Conservation (phyloP, 495 filamentous ascomycete genomes). For the Podospora australis region DNA sequence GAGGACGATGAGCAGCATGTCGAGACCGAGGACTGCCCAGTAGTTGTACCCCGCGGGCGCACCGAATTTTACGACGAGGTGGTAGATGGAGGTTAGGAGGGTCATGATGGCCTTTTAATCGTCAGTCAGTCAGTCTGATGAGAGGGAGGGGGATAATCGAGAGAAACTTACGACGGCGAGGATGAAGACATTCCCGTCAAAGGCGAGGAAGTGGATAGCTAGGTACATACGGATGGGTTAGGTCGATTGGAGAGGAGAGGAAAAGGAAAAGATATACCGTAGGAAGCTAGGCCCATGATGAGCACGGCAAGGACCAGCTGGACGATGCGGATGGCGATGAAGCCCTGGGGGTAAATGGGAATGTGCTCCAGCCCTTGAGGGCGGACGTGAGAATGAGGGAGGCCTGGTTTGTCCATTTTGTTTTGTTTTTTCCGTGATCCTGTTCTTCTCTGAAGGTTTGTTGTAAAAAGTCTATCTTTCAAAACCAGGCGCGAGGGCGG, state of each 20-base stretch:
- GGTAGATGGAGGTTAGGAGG: constrained; percentile 35
- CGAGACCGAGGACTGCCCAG: constrained; percentile 41
- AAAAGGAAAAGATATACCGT: constrained; percentile 47
- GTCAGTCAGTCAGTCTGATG: background rate
- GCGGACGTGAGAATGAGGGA: no score
- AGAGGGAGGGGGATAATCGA: background rate
- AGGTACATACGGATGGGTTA: background rate
- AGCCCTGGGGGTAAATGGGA: constrained; percentile 37
- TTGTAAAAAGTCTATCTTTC: no score
- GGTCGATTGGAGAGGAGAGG: no score
- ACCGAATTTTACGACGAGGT: constrained; percentile 28
- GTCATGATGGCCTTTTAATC: constrained; percentile 32
- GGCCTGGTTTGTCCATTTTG: no score
- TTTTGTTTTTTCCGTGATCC: no score
- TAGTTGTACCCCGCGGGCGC: constrained; percentile 38
- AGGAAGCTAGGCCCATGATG: constrained; percentile 60
- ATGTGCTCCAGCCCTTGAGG: no score
- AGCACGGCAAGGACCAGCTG: constrained; percentile 61
- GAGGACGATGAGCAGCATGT: constrained; percentile 39
- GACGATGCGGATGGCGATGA: constrained; percentile 52
- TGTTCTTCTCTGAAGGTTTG: no score
- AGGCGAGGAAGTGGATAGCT: constrained; percentile 25
- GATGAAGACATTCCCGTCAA: constrained; percentile 27
- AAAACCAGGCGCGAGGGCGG: no score
- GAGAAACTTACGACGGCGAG: constrained; percentile 35